These are phyloP conservation scores for Ananas comosus DNA, from an alignment of 176 grass and related monocot species.

Conservation along the genomic window DNA sequence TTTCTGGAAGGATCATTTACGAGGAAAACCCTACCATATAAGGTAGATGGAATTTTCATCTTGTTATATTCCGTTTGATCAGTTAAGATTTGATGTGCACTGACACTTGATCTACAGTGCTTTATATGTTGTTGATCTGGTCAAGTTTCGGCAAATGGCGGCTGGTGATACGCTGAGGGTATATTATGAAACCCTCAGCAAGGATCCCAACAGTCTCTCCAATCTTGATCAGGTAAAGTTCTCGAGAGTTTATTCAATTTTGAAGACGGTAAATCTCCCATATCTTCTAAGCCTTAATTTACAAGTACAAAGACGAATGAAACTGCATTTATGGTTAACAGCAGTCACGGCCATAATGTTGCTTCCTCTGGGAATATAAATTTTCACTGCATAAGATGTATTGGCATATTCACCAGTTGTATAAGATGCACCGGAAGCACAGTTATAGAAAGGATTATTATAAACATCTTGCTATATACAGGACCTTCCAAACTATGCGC, in stretches of 20 bases:
- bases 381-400: neutral
- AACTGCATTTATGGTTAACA: neutral
- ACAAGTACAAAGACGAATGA: neutral
- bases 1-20: conserved; percentile 98
- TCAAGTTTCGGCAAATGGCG: conserved; percentile 90
- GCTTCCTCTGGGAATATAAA: neutral
- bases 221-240: conserved; percentile 91
- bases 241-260: neutral
- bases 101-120: conserved; percentile 43
- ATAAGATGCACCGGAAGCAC: no score
- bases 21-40: conserved; percentile 92
- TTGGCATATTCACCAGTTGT: neutral
- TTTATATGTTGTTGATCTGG: conserved; percentile 97
- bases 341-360: neutral
- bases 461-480: conserved; percentile 22
- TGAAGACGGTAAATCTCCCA: neutral
- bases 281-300: neutral
- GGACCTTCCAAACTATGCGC: conserved; percentile 98
- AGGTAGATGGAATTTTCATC: conserved; percentile 28
- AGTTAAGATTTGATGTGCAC: neutral
- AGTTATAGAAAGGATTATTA: neutral
- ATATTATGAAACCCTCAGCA: conserved; percentile 94
- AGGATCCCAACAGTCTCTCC: conserved; percentile 96
- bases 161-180: conserved; percentile 84
- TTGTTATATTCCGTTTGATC: neutral